These are phyloP conservation scores for Podospora bellae-mahoneyi DNA, from an alignment of 495 filamentous ascomycete species.

Conservation along the genomic window DNA sequence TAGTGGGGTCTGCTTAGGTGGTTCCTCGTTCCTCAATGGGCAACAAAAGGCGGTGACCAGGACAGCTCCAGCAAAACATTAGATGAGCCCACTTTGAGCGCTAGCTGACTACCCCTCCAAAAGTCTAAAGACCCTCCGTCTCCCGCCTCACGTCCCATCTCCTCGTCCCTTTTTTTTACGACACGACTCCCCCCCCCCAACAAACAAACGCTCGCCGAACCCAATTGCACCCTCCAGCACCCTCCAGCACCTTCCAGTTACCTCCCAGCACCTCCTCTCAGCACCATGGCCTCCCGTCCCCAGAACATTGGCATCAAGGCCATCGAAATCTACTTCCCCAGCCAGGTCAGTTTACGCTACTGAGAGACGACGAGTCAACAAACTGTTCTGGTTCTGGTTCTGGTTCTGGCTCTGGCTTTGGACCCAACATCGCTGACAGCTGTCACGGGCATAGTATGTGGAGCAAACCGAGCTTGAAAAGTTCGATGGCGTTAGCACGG, in stretches of 20 bases:
- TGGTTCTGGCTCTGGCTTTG: neutral
- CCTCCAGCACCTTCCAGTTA: no score
- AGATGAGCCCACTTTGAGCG: conserved; percentile 10
- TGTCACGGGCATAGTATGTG: conserved; percentile 67
- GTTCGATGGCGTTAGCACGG: conserved; percentile 90
- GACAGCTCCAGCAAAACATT: conserved; percentile 10
- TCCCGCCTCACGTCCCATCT: conserved; percentile 21
- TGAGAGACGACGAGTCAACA: neutral
- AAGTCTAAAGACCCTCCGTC: conserved; percentile 21
- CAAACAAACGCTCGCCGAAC: conserved; percentile 13
- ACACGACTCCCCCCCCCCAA: conserved; percentile 2
- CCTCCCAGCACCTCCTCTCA: conserved; percentile 10
- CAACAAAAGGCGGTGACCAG: conserved; percentile 2
- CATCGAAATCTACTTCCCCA: conserved; percentile 98
- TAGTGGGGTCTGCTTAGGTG: conserved; percentile 21
- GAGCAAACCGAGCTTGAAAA: conserved; percentile 95
- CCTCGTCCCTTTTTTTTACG: conserved; percentile 19
- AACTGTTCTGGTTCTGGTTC: neutral
- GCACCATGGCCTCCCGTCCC: conserved; percentile 78
- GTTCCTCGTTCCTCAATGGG: neutral
- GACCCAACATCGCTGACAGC: conserved; percentile 32
- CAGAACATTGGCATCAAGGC: conserved; percentile 99
- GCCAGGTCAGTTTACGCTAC: conserved; percentile 58
- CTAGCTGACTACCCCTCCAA: conserved; percentile 29
- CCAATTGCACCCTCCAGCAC: conserved; percentile 27